Base-by-base conservation (phyloP, 2,329 filamentous ascomycete species). In the Thermoascus crustaceus region DNA sequence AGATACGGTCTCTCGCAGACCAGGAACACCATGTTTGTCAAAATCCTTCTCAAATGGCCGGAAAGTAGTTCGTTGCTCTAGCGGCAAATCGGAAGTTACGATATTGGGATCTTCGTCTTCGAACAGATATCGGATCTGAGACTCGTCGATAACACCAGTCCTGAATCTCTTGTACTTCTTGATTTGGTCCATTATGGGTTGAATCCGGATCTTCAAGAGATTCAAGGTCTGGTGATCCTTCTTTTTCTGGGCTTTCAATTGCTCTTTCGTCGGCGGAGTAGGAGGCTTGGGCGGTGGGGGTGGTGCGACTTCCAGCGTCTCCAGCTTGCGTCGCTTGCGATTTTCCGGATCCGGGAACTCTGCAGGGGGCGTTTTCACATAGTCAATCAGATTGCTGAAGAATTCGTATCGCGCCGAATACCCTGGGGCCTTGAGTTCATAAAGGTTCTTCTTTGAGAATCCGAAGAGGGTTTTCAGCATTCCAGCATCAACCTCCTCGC, bases 111-210 rank as follows among this genome's bases (percentile, higher is more conserved):
- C 80, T 23, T 80, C 74, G 56, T 96, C 89, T 18, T 86, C 79
- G 51, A 85, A 85, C 1, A 96, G 69, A 56, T 96, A 94, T 13
- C 78, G 72, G 40, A 93, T 86, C 44, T 80, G 74, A 7, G 64
- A 60, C 34, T 85, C 79, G 2, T 85, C 77, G 41, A 98, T 81
- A 26, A 85, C 76, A 1, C 85, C 81, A 37, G 79, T 78, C 41
- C 87, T 76, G 63, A 96, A 96, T 47, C 86, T 86, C 55, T 82
- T 85, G 64, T 94, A 94, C 55, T 83, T 87, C 58, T 94, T 91
- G 55, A 98, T 85, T 61, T 95, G 86, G 48, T 98, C 89, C 87
- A 98, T 95, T 47, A 96, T 85, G 2, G 85, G 86, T 59, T 95
- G 88, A 36, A 98, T 78, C 35, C 82, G 71, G 24, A 94, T 79